Evolutionary conservation across 1,139 yeast genomes (phyloP).

Genomic region (Yamadazyma jaroonii): DNA sequence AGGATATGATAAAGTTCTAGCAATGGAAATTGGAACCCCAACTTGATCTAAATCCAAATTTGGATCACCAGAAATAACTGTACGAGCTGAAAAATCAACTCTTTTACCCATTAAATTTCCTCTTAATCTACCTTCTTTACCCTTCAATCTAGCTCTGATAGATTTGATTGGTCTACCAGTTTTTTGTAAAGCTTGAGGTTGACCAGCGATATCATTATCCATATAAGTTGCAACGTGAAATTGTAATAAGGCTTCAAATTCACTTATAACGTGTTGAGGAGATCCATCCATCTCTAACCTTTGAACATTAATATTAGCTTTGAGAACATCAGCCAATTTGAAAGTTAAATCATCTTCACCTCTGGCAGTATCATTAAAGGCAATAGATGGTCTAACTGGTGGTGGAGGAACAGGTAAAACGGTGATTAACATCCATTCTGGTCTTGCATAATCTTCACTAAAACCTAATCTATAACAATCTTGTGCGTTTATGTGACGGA

Average conservation of each 20-base stretch:
- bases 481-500: conserved; percentile 83
- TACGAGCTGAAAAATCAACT: conserved; percentile 98
- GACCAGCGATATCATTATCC: conserved; percentile 99
- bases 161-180: conserved; percentile 99
- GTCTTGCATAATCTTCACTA: conserved; percentile 94
- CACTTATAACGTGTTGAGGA: conserved; percentile 96
- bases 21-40: conserved; percentile 97
- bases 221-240: conserved; percentile 99
- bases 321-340: conserved; percentile 92
- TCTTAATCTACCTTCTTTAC: conserved; percentile 98
- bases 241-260: conserved; percentile 91
- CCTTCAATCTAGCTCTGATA: conserved; percentile 97
- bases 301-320: conserved; percentile 95
- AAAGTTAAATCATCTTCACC: conserved; percentile 99
- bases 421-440: conserved; percentile 97
- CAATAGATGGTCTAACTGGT: conserved; percentile 97
- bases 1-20: conserved; percentile 92
- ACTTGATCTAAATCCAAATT: conserved; percentile 96
- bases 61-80: conserved; percentile 99
- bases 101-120: conserved; percentile 99
- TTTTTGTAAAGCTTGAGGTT: conserved; percentile 97
- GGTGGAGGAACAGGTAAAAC: conserved; percentile 99
- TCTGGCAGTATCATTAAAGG: conserved; percentile 97
- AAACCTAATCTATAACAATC: conserved; percentile 85
- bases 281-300: conserved; percentile 97